These are phyloP conservation scores for Podospora comata DNA, from an alignment of 495 filamentous ascomycete species.

Conservation along the genomic window DNA sequence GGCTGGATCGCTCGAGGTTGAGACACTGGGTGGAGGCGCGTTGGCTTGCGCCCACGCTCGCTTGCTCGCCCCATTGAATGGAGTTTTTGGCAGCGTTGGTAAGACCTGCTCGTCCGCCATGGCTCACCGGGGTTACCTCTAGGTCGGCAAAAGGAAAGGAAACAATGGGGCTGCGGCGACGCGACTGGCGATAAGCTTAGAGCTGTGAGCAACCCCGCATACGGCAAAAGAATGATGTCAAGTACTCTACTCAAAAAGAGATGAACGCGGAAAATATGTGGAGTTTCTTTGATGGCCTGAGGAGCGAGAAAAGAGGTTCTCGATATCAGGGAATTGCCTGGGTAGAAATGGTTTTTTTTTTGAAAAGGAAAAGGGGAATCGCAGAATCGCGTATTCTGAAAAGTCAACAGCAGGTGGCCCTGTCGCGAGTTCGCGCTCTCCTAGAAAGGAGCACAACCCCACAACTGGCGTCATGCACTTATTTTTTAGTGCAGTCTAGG, in stretches of 20 bases:
- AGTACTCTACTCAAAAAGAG: neutral
- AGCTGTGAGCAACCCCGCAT: neutral
- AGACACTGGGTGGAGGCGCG: constrained; percentile 21
- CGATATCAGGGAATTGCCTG: neutral
- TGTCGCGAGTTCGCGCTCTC: neutral
- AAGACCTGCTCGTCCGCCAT: constrained; percentile 49
- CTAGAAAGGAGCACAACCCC: neutral
- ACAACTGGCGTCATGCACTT: neutral
- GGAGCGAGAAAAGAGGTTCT: neutral
- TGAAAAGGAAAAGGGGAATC: neutral
- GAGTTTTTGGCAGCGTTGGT: constrained; percentile 35
- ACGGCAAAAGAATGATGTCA: neutral
- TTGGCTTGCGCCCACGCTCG: neutral
- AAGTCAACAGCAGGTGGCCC: neutral
- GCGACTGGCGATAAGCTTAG: neutral
- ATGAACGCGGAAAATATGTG: neutral
- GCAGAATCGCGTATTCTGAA: neutral
- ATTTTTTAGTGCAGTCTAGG: neutral
- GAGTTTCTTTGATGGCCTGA: neutral
- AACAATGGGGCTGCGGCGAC: constrained; percentile 3
- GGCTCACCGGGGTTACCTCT: constrained; percentile 9
- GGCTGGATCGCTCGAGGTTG: constrained; percentile 67
- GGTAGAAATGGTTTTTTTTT: neutral
- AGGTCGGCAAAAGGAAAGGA: constrained; percentile 2
- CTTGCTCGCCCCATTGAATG: constrained; percentile 1